phyloP scores from a whole-genome alignment of 345 rosid species.

The Boechera divaricarpa region DNA sequence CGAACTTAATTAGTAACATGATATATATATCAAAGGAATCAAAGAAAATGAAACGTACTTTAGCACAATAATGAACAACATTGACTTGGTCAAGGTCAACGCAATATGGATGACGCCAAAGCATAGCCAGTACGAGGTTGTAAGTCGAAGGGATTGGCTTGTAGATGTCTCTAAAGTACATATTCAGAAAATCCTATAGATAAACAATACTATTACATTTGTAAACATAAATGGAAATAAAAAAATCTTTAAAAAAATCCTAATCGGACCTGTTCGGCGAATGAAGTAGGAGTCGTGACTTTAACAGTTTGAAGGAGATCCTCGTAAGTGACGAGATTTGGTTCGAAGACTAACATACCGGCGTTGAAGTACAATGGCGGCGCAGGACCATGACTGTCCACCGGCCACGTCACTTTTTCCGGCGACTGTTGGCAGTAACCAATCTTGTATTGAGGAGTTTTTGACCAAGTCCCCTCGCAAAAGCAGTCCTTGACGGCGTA shows the following conservation, averaged over 20 bases:
- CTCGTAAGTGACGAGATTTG: constrained; percentile 50
- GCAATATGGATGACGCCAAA: constrained; percentile 78
- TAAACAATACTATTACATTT: background rate
- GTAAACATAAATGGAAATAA: background rate
- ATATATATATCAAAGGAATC: background rate
- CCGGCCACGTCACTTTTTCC: constrained; percentile 59
- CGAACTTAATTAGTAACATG: background rate
- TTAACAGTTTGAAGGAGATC: constrained; percentile 52
- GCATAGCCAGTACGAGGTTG: constrained; percentile 66
- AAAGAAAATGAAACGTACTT: constrained; percentile 40
- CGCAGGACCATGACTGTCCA: constrained; percentile 48
- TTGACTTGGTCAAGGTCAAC: constrained; percentile 53
- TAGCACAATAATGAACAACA: constrained; percentile 73
- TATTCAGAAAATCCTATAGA: constrained; percentile 63
- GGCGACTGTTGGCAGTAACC: constrained; percentile 74
- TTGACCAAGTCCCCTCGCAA: constrained; percentile 61
- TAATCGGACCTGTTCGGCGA: constrained; percentile 67
- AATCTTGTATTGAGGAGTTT: constrained; percentile 53
- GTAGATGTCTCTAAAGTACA: constrained; percentile 58
- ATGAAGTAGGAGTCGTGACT: constrained; percentile 57
- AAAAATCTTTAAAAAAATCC: background rate
- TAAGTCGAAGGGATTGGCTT: constrained; percentile 56
- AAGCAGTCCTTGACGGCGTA: constrained; percentile 72
- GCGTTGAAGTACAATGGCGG: constrained; percentile 72
- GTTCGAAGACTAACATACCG: constrained; percentile 69